phyloP scores from a whole-genome alignment of 192 early-diverging fungal genomes.

The Phycomyces blakesleeanus region DNA sequence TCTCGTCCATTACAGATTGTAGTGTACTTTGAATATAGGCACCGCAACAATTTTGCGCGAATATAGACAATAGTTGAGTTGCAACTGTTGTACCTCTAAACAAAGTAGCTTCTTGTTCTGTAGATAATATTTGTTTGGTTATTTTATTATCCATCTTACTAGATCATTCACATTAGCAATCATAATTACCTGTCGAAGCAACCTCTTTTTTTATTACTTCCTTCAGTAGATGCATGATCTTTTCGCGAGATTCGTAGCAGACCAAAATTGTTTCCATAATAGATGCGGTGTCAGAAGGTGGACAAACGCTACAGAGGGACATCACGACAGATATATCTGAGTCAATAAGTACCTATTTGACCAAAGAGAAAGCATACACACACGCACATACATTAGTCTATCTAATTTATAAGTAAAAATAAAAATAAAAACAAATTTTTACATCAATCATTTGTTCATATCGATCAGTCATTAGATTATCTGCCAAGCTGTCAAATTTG shows the following conservation, averaged over 20 bases:
- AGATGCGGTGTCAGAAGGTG: constrained; percentile 69
- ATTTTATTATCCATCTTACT: no score
- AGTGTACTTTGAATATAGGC: constrained; percentile 79
- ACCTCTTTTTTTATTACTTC: constrained; percentile 67
- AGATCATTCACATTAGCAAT: not conserved
- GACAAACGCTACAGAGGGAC: constrained; percentile 65
- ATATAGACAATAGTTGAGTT: constrained; percentile 76
- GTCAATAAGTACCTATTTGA: constrained; percentile 41
- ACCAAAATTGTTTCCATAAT: constrained; percentile 59
- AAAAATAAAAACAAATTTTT: not conserved
- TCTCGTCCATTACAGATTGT: constrained; percentile 59
- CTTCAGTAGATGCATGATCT: constrained; percentile 58
- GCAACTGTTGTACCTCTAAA: constrained; percentile 90
- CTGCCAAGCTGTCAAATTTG: constrained; percentile 59
- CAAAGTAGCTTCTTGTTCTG: constrained; percentile 59
- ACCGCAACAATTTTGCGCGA: constrained; percentile 68
- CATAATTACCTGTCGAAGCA: constrained; percentile 55
- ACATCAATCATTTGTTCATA: constrained; percentile 61
- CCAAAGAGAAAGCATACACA: no score
- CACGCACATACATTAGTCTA: no score
- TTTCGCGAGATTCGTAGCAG: constrained; percentile 64
- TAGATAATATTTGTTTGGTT: not conserved
- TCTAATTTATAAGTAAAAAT: not conserved
- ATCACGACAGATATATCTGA: constrained; percentile 60
- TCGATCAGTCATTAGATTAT: constrained; percentile 52